Conservation (phyloP, 176 grass and related monocot genomes). For the Hordeum marinum region DNA sequence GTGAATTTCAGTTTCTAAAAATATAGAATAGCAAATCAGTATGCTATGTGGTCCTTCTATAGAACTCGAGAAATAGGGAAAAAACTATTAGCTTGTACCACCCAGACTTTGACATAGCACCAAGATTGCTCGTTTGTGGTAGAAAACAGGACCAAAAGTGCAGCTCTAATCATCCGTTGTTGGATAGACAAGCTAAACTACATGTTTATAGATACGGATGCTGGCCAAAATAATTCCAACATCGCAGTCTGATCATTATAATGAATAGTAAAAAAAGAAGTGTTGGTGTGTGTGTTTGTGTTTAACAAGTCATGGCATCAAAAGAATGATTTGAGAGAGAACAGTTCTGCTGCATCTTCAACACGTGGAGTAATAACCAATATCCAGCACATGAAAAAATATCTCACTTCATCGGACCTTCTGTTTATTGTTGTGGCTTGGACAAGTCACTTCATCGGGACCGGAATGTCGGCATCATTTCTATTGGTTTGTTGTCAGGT, state of each 20-base stretch:
- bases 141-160: constrained; percentile 13
- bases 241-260: not conserved
- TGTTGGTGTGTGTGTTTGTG: not conserved
- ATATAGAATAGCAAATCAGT: too few species aligned
- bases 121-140: not conserved
- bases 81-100: not conserved
- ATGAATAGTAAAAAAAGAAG: constrained; percentile 5
- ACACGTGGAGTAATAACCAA: too few species aligned
- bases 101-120: not conserved
- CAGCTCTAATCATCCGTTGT: not conserved
- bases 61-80: not conserved
- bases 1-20: too few species aligned
- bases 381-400: too few species aligned
- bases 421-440: too few species aligned
- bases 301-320: too few species aligned
- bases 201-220: not conserved
- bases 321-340: too few species aligned
- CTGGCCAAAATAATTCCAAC: not conserved
- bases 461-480: too few species aligned
- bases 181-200: constrained; percentile 1
- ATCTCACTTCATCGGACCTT: too few species aligned
- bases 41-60: not conserved
- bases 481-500: too few species aligned
- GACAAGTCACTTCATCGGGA: too few species aligned
- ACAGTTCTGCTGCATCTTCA: too few species aligned